Conservation (phyloP, 2,329 filamentous ascomycete species). For the Trichoderma atrobrunneum region DNA sequence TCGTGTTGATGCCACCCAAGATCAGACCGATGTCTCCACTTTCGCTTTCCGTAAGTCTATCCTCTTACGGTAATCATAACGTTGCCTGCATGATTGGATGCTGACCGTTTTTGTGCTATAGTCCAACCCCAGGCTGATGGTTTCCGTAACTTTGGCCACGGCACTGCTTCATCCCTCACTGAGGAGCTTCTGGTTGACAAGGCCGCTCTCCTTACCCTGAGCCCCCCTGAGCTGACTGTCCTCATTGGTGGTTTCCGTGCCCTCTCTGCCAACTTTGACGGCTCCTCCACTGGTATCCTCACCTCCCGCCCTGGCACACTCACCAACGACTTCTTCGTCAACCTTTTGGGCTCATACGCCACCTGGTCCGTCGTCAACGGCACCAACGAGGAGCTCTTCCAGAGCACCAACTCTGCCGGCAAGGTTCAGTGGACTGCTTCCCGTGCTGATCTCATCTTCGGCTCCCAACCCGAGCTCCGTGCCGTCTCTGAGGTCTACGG, state of each 20-base stretch:
- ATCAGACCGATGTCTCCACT: constrained; percentile 65
- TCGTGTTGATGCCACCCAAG: constrained; percentile 66
- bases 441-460: constrained; percentile 68
- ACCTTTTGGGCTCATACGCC: constrained; percentile 65
- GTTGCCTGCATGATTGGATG: neutral
- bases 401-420: constrained; percentile 63
- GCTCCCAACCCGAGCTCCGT: constrained; percentile 68
- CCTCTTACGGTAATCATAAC: neutral
- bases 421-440: constrained; percentile 65
- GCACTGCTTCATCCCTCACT: constrained; percentile 56
- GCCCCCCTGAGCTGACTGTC: constrained; percentile 66
- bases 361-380: constrained; percentile 51
- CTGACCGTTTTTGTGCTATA: neutral
- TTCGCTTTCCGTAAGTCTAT: constrained; percentile 48
- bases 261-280: constrained; percentile 68
- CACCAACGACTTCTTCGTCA: constrained; percentile 79
- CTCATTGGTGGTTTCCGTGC: constrained; percentile 69
- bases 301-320: constrained; percentile 65
- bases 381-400: constrained; percentile 53
- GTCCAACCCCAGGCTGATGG: constrained; percentile 66
- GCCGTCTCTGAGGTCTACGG: constrained; percentile 68
- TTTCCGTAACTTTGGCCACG: constrained; percentile 74
- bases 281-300: constrained; percentile 63
- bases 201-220: constrained; percentile 66
- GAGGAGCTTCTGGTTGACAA: constrained; percentile 71